A percentile compares a stretch with the other conserved stretches of the same genome.
phyloP scores from a whole-genome alignment of 73 alveolate genomes.

The Tetrahymena borealis region DNA sequence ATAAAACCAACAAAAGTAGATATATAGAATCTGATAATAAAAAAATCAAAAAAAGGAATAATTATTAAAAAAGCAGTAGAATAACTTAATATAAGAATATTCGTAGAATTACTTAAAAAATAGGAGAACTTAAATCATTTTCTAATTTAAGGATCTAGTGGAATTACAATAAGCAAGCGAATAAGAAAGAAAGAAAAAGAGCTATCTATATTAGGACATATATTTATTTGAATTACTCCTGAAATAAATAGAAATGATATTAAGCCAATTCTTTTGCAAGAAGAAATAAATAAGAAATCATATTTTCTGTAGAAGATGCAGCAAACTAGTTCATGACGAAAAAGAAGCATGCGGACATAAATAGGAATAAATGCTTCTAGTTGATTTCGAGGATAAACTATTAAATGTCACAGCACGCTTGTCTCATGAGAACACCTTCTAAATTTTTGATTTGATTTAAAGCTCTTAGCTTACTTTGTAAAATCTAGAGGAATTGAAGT shows the following conservation, averaged over 20 bases:
- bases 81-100: no score
- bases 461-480: not conserved
- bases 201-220: no score
- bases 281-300: not conserved
- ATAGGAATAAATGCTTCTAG: not conserved
- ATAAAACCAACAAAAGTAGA: no score
- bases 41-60: no score
- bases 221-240: no score
- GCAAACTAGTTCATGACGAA: not conserved
- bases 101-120: no score
- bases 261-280: not conserved
- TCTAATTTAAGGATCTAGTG: no score
- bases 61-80: no score
- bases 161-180: no score
- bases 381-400: not conserved
- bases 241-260: not conserved
- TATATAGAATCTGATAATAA: no score
- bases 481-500: not conserved
- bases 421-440: not conserved
- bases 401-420: not conserved
- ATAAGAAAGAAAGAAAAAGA: no score
- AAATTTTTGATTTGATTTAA: not conserved
- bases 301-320: not conserved
- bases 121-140: no score
- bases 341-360: not conserved